Evolutionary conservation across 2,329 filamentous ascomycete genomes (phyloP), one percentile per base, ranked within the genome.

Genomic region (Thelonectria discophora): DNA sequence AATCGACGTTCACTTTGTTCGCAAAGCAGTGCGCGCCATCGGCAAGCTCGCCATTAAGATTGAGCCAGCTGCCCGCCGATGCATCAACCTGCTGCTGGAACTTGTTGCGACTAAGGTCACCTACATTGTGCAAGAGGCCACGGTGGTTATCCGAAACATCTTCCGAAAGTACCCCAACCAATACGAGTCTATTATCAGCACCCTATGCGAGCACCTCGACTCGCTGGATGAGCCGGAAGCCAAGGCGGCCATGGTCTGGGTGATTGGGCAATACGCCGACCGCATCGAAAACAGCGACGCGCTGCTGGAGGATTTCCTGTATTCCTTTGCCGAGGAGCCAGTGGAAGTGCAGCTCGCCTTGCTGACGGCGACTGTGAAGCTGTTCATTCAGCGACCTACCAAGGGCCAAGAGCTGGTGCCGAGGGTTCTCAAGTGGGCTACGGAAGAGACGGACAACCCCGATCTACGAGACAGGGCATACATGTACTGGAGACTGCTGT

Each of bases 31-130:
- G 17, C 90, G 95, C 59, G 95, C 95, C 40, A 99, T 99, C 70
- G 95, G 95, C 64, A 99, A 99, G 79, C 84, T 99, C 62, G 95
- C 95, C 63, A 98, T 99, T 81, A 99, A 99, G 81, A 99, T 99
- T 68, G 95, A 98, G 77, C 93, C 94, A 1, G 93, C 95, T 3
- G 93, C 95, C 11, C 87, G 89, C 70, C 86, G 91, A 62, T 99
- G 95, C 79, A 99, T 99, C 75, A 94, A 94, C 73, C 90, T 96
- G 6, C 84, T 99, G 1, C 84, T 99, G 18, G 93, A 97, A 65
- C 86, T 99, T 42, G 95, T 99, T 48, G 90, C 94, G 27, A 98
- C 95, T n/a, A 98, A 98, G 79, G 90, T 99, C 56, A 96, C 94
- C 0, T 99, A 99, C 74, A 99, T 99, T 68, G 95, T 99, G 1